Conservation (phyloP, 2,329 filamentous ascomycete genomes). For the Coniochaeta ligniaria region DNA sequence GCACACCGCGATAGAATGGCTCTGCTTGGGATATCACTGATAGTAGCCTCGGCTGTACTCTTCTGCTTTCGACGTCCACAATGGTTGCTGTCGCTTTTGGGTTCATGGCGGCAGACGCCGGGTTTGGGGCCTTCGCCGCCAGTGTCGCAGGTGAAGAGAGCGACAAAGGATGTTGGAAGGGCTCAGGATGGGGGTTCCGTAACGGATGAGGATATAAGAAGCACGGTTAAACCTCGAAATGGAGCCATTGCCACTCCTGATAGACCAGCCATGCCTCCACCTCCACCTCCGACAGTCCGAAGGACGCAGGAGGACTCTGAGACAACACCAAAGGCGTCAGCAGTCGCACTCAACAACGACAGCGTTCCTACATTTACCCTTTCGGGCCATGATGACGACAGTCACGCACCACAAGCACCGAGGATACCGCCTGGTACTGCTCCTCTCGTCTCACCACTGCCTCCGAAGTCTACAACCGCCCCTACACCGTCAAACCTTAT, state of each 20-base stretch:
- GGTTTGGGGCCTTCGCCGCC: slow-evolving; percentile 1
- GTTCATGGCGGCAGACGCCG: slow-evolving; percentile 11
- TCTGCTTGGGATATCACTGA: slow-evolving; percentile 52
- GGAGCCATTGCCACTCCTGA: slow-evolving; percentile 3
- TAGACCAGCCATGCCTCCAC: slow-evolving; percentile 10
- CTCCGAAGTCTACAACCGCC: slow-evolving; percentile 13
- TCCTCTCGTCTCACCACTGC: neutral
- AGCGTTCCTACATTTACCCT: slow-evolving; percentile 40
- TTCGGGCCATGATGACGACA: slow-evolving; percentile 20
- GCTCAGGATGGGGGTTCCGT: neutral
- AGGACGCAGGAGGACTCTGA: slow-evolving; percentile 23
- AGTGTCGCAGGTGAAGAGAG: neutral
- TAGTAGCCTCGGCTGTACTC: slow-evolving; percentile 53
- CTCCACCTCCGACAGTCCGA: slow-evolving; percentile 8
- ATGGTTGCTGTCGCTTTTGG: slow-evolving; percentile 36
- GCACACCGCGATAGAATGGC: slow-evolving; percentile 32
- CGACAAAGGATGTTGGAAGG: neutral
- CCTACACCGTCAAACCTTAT: slow-evolving; percentile 20
- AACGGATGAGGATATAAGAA: neutral
- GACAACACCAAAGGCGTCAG: slow-evolving; percentile 43
- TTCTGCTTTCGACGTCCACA: slow-evolving; percentile 46
- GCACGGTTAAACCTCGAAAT: neutral
- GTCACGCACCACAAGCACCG: slow-evolving; percentile 3
- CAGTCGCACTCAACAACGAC: slow-evolving; percentile 15
- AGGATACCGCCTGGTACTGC: neutral